Conservation (phyloP, 495 filamentous ascomycete species). For the Bathelium albidoporum region DNA sequence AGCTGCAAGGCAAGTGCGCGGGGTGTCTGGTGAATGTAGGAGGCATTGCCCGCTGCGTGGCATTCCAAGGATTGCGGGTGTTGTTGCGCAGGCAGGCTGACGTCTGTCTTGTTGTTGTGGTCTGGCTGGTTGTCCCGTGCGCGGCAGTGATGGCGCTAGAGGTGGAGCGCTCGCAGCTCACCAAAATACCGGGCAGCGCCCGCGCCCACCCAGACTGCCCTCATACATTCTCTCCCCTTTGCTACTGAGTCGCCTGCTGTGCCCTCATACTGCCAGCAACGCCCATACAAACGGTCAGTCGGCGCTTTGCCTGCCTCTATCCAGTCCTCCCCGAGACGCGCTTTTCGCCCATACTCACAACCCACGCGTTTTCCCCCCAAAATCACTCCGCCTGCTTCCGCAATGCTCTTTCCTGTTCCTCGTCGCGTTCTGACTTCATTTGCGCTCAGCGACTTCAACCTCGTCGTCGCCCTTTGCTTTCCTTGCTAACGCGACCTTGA, state of each 20-base stretch:
- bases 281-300: constrained; percentile 6
- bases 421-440: not conserved
- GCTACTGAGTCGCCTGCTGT: constrained; percentile 1
- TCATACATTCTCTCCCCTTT: constrained; percentile 5
- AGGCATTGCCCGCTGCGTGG: not conserved
- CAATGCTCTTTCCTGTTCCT: not conserved
- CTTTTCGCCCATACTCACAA: not conserved
- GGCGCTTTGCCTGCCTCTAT: not conserved
- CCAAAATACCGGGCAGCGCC: constrained; percentile 5
- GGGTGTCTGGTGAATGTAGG: not conserved
- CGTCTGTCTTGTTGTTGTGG: constrained; percentile 6
- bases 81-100: constrained; percentile 3
- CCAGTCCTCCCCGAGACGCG: not conserved
- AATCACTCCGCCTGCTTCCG: not conserved
- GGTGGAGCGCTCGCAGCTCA: constrained; percentile 3
- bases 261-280: not conserved
- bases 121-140: constrained; percentile 1
- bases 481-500: not conserved
- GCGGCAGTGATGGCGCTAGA: constrained; percentile 4
- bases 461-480: not conserved
- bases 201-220: constrained; percentile 5
- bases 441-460: not conserved
- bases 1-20: not conserved
- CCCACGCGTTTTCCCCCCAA: not conserved
- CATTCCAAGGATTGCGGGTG: not conserved